phyloP scores from a whole-genome alignment of 2,329 filamentous ascomycete species.

The Dothidotthia symphoricarpi region DNA sequence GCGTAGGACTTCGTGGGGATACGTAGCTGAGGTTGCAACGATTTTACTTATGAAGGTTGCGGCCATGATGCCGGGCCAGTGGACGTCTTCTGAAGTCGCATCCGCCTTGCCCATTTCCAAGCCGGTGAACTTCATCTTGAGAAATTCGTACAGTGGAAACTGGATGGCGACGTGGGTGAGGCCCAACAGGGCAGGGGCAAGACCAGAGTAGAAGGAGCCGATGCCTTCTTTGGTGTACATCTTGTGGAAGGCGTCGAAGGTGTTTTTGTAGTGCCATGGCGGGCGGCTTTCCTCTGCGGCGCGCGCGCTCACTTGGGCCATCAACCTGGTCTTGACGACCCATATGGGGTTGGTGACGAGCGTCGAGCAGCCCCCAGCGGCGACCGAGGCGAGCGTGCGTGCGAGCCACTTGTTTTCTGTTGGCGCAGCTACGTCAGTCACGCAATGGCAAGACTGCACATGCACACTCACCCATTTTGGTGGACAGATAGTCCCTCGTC shows the following conservation, averaged over 20 bases:
- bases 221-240: conserved; percentile 94
- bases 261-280: conserved; percentile 90
- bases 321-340: conserved; percentile 97
- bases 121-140: conserved; percentile 89
- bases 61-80: conserved; percentile 80
- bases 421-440: conserved; percentile 10
- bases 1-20: conserved; percentile 93
- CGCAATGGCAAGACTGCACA: background rate
- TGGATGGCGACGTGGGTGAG: conserved; percentile 95
- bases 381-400: conserved; percentile 84
- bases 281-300: conserved; percentile 57
- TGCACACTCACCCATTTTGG: conserved; percentile 53
- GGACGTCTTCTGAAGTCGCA: conserved; percentile 57
- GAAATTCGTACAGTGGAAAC: conserved; percentile 91
- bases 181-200: conserved; percentile 87
- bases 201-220: conserved; percentile 88
- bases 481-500: conserved; percentile 71
- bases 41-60: conserved; percentile 94
- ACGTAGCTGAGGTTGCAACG: conserved; percentile 89
- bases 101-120: conserved; percentile 76
- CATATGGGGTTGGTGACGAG: conserved; percentile 96
- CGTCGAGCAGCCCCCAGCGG: conserved; percentile 89
- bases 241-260: conserved; percentile 86
- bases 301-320: conserved; percentile 77
- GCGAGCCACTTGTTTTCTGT: conserved; percentile 70